Evolutionary conservation across 257 asterid species (phyloP), one percentile per base, ranked within the genome.

Genomic region (Henckelia pumila): DNA sequence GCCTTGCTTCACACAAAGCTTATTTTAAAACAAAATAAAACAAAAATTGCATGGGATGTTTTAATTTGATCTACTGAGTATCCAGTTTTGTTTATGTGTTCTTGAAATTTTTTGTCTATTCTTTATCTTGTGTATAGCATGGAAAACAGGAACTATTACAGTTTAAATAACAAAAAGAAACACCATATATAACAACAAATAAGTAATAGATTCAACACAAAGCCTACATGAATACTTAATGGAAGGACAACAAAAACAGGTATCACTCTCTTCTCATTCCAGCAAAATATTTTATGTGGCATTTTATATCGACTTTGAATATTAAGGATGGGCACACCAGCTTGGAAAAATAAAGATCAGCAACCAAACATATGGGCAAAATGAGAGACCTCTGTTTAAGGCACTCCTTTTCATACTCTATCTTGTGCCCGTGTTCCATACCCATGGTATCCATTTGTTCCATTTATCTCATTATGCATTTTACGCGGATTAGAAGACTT

Each of bases 401-500:
- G 24, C 35, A 28, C 55, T 62, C 65, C 56, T 44, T 74, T 16
- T 47, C 55, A 47, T 16, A 17, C 21, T 50, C 71, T 79, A 52
- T 70, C 71, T 7, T 23, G 72, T 64, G 67, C 53, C 59, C 75
- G 61, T 11, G 70, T 71, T 71, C 76, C 76, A 62, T 71, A 47
- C 9, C 80, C 78, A 49, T 64, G 64, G 2, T 14, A 62, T 26
- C 81, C 73, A 59, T 73, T 74, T 55, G 77, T 37, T 61, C 70
- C 80, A 66, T 75, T 67, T 6, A 47, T 47, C 8, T 47, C 55
- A 8, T 47, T 47, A 0, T 61, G 5, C 73, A 28, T 63, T 81
- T 85, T 88, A 30, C 72, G 72, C 22, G 67, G 53, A 47, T 62
- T 64, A 63, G 64, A 70, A 29, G 80, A 63, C 66, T 74, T 92